A percentile compares a stretch with the other conserved stretches of the same genome.
Evolutionary conservation across 2,329 filamentous ascomycete genomes (phyloP).

Genomic region (Elsinoe perseae): DNA sequence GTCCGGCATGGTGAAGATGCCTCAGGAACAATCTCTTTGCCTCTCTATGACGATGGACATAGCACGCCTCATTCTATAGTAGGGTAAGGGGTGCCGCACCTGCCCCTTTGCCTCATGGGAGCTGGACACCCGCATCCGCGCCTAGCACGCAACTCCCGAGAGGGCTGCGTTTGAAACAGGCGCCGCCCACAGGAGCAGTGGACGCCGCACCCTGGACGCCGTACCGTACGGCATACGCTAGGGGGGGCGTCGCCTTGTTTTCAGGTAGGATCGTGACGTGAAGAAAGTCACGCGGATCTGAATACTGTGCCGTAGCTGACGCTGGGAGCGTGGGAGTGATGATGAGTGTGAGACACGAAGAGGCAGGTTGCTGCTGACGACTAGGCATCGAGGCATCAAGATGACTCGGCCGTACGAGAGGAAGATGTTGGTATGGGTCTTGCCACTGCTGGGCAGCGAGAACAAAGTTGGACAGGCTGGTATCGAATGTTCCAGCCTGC

Average conservation of each 20-base stretch:
- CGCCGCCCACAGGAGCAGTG: too few species aligned
- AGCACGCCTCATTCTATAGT: not conserved
- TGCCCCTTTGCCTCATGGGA: too few species aligned
- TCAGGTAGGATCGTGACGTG: not conserved
- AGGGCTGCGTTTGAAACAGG: not conserved
- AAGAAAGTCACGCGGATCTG: not conserved
- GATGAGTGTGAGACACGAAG: not conserved
- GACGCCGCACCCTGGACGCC: too few species aligned
- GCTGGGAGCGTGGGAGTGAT: not conserved
- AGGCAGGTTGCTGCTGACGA: not conserved
- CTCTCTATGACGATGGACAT: not conserved
- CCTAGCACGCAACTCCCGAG: not conserved
- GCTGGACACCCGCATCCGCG: too few species aligned
- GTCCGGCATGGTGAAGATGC: too few species aligned
- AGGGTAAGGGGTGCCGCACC: not conserved
- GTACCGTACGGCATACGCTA: too few species aligned
- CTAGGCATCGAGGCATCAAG: constrained; percentile 2
- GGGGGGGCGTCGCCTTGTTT: not conserved
- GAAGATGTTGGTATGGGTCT: not conserved
- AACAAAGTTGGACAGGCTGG: too few species aligned
- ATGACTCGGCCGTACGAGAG: not conserved
- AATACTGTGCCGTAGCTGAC: not conserved
- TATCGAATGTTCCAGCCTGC: too few species aligned
- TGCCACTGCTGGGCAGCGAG: not conserved
- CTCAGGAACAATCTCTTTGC: too few species aligned